phyloP scores from a whole-genome alignment of 1,284 basidiomycete species.

The Trametes pubescens region DNA sequence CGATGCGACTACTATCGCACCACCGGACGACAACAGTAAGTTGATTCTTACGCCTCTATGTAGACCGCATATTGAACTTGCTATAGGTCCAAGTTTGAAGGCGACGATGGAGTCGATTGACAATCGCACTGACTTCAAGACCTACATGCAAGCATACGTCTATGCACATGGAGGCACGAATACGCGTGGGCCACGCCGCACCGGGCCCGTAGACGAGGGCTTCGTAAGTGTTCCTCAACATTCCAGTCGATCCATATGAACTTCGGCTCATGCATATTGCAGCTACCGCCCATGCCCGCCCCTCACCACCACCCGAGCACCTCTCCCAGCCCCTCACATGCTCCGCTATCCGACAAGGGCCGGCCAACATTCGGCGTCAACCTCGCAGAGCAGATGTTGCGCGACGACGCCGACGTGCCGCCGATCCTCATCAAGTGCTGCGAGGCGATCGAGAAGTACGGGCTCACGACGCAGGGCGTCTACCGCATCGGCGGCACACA shows the following conservation, averaged over 20 bases:
- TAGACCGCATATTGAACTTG: neutral
- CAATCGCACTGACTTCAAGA: slow-evolving; percentile 93
- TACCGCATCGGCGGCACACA: slow-evolving; percentile 95
- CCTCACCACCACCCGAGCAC: slow-evolving; percentile 37
- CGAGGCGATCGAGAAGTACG: slow-evolving; percentile 90
- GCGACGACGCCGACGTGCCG: slow-evolving; percentile 92
- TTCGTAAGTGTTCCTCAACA: slow-evolving; percentile 66
- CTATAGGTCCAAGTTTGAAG: slow-evolving; percentile 81
- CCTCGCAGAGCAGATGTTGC: slow-evolving; percentile 88
- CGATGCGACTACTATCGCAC: slow-evolving; percentile 87
- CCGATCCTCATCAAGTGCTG: slow-evolving; percentile 91
- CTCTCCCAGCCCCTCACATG: slow-evolving; percentile 41
- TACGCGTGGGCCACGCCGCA: slow-evolving; percentile 77
- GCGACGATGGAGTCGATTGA: slow-evolving; percentile 91
- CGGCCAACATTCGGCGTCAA: slow-evolving; percentile 90
- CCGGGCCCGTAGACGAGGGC: slow-evolving; percentile 87
- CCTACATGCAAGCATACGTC: slow-evolving; percentile 97
- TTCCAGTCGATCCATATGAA: neutral
- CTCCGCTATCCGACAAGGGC: slow-evolving; percentile 64
- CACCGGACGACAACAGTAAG: slow-evolving; percentile 64
- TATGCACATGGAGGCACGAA: slow-evolving; percentile 76
- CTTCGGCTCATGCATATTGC: slow-evolving; percentile 14
- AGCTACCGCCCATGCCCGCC: slow-evolving; percentile 66
- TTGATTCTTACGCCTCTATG: neutral
- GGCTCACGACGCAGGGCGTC: slow-evolving; percentile 87